Conservation (phyloP, 345 rosid species). For the Draba incana region DNA sequence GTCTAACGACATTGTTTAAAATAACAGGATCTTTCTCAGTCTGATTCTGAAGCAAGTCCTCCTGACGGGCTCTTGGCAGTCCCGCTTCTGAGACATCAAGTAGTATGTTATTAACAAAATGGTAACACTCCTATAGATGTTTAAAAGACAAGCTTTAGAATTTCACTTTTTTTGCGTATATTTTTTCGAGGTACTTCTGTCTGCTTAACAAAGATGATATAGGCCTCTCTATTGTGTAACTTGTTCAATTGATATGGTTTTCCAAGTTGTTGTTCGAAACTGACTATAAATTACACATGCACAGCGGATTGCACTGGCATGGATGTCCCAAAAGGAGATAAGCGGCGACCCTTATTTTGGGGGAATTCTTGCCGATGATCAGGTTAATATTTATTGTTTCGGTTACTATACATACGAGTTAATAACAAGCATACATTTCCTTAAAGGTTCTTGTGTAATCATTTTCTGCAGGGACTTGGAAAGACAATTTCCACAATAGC, state of each 20-base stretch:
- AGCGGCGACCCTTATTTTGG: constrained; percentile 65
- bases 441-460: constrained; percentile 6
- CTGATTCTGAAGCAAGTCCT: constrained; percentile 64
- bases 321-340: constrained; percentile 88
- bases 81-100: constrained; percentile 88
- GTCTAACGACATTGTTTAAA: constrained; percentile 30
- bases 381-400: constrained; percentile 48
- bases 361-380: constrained; percentile 95
- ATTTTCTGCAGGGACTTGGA: constrained; percentile 76
- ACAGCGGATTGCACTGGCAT: constrained; percentile 89
- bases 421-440: background rate
- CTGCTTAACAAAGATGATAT: constrained; percentile 15
- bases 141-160: background rate
- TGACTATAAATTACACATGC: constrained; percentile 13
- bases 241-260: constrained; percentile 15
- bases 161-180: background rate
- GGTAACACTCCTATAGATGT: background rate
- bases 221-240: background rate
- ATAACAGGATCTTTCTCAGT: constrained; percentile 76
- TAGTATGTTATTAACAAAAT: constrained; percentile 28
- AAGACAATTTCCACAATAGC: constrained; percentile 90
- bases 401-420: background rate
- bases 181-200: background rate
- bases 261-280: constrained; percentile 8
- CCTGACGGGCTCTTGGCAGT: constrained; percentile 80